Base-by-base conservation (phyloP, 108 stramenopile genomes). In the Mediolabrus comicus region DNA sequence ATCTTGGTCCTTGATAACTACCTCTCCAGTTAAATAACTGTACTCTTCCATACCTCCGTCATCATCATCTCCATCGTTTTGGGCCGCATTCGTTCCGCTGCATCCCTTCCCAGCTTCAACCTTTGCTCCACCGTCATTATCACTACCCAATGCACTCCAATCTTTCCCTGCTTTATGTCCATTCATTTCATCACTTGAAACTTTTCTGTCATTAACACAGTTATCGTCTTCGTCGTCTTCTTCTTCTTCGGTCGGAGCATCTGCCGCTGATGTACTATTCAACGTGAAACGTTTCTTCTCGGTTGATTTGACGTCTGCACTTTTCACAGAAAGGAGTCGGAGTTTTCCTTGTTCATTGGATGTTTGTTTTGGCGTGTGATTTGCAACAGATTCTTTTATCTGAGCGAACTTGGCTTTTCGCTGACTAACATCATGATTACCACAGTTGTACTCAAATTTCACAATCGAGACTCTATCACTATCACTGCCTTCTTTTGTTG, bases 1-100 rank as follows among this genome's bases (percentile, higher is more conserved):
- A 54, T 62, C 74, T 38, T 69, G 74, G 52, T 75, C 67, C 51
- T 62, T 69, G 14, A 75, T 69, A 1, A 69, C 39, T 54, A 69
- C 60, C 36, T 69, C 67, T 62, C 72, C 72, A 22, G 72, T 73
- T 1, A 73, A 32, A 49, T 73, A 73, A 13, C 65, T 67, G 46
- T 73, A 73, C 27, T 73, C 72, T 67, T 73, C 72, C 72, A 73
- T 73, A n/a, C 41, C 55, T 19, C 65, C 71, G 43, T 72, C 71
- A 25, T 68, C 74, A 11, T 74, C 73, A 43, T 59, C 67, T 17
- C 27, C 66, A n/a, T 49, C 36, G 35, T 74, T 74, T 6, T 30
- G 33, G 16, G 16, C 29, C n/a, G 29, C 39, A 30, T 49, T 34
- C 16, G 31, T 62, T 11, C 22, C 59, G 24, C 53, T 51, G 4